Percentiles rank a stretch among this genome's conserved stretches.
These are phyloP conservation scores for Trichosporon faecale DNA, from an alignment of 1,284 basidiomycete genomes.

Conservation along the genomic window DNA sequence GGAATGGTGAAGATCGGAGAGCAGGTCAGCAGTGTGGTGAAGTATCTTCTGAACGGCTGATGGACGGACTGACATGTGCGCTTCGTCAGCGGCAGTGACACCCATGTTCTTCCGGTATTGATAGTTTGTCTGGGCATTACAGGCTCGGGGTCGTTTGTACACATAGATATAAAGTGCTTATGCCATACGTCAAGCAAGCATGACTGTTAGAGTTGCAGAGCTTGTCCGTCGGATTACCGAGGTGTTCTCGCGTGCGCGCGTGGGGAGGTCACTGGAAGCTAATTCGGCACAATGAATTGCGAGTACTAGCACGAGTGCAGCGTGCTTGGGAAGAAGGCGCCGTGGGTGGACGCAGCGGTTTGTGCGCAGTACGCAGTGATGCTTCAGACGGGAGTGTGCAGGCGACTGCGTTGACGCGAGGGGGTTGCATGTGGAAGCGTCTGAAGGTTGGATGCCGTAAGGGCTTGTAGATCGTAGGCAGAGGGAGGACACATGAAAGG, in stretches of 20 bases:
- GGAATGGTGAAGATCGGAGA: conserved; percentile 50
- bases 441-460: neutral
- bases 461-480: neutral
- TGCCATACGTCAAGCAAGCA: neutral
- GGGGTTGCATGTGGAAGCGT: neutral
- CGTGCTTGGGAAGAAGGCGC: neutral
- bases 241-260: too few relatives aligned
- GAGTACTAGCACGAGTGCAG: neutral
- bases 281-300: neutral
- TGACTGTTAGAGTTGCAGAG: neutral
- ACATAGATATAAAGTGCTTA: neutral
- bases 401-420: neutral
- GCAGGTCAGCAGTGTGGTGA: conserved; percentile 44
- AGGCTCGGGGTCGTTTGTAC: neutral
- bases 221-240: neutral
- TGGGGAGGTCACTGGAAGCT: neutral
- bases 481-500: neutral
- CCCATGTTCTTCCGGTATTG: neutral
- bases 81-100: neutral
- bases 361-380: neutral
- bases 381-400: neutral
- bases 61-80: neutral
- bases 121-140: neutral
- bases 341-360: neutral
- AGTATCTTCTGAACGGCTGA: conserved; percentile 37